A percentile compares a stretch with the other conserved stretches of the same genome.
These are phyloP conservation scores for Aspergillus ochraceus DNA, from an alignment of 2,329 filamentous ascomycete genomes.

Conservation along the genomic window DNA sequence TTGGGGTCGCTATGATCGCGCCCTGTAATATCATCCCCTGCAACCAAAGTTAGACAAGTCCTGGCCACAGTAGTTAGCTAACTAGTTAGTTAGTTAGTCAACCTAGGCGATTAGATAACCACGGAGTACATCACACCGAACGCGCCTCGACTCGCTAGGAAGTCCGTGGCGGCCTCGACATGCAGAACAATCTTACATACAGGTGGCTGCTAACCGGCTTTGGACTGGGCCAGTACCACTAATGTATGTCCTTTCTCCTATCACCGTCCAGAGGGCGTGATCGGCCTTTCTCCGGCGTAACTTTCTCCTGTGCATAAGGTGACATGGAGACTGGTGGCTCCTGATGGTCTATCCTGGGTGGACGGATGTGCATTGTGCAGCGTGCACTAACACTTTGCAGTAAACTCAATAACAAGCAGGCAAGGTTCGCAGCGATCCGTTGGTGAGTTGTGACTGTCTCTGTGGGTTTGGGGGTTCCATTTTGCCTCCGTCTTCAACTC, in stretches of 20 bases:
- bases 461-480: background rate
- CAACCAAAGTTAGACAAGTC: background rate
- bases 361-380: background rate
- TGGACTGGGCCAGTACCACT: background rate
- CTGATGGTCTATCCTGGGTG: background rate
- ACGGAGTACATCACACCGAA: slow-evolving; percentile 8
- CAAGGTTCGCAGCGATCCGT: background rate
- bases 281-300: slow-evolving; percentile 6
- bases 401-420: background rate
- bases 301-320: background rate
- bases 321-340: background rate
- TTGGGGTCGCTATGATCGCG: background rate
- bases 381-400: background rate
- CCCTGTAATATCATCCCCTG: background rate
- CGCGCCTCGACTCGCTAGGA: background rate
- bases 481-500: background rate
- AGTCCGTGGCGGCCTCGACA: background rate
- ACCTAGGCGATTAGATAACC: background rate
- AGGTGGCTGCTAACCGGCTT: background rate
- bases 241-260: background rate
- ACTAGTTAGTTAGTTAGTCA: too few relatives aligned
- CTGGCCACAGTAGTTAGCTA: background rate
- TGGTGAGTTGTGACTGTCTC: background rate
- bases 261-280: background rate
- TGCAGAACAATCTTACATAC: slow-evolving; percentile 6